Conservation (phyloP, 2,329 filamentous ascomycete genomes). For the Cladorrhinum sp. region DNA sequence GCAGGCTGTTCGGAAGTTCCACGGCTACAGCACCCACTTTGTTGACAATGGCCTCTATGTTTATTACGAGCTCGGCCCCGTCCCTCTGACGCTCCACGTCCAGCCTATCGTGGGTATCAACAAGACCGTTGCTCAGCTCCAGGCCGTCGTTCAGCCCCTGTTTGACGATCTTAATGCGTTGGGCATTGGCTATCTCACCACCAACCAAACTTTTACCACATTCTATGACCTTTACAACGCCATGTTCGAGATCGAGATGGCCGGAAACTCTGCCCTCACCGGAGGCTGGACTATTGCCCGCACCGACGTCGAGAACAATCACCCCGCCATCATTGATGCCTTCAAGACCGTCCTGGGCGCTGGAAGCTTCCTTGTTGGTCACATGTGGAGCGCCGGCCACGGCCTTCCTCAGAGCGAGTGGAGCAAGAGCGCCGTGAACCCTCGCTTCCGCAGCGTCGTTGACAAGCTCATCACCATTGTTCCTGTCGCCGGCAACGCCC, state of each 20-base stretch:
- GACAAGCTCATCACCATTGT: conserved; percentile 37
- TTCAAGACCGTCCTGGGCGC: conserved; percentile 34
- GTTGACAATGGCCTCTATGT: conserved; percentile 42
- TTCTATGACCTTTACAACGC: conserved; percentile 38
- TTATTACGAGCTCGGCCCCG: conserved; percentile 42
- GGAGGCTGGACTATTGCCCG: conserved; percentile 39
- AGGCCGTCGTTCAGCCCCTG: conserved; percentile 36
- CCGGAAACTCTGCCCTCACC: conserved; percentile 35
- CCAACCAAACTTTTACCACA: conserved; percentile 31
- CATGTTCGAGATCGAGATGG: conserved; percentile 37
- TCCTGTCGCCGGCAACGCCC: conserved; percentile 36
- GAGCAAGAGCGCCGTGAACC: conserved; percentile 40
- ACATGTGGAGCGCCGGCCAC: conserved; percentile 39
- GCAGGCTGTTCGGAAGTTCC: conserved; percentile 46
- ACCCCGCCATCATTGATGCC: conserved; percentile 35
- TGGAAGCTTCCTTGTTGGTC: conserved; percentile 35
- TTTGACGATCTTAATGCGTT: conserved; percentile 33
- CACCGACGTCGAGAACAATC: conserved; percentile 35
- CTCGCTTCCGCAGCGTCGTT: conserved; percentile 36
- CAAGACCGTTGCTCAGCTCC: conserved; percentile 35
- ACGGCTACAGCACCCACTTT: conserved; percentile 40
- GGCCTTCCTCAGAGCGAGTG: conserved; percentile 28
- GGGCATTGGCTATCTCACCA: conserved; percentile 30
- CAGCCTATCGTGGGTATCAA: conserved; percentile 38
- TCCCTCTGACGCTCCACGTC: conserved; percentile 40